Evolutionary conservation across 2,329 filamentous ascomycete genomes (phyloP), one percentile per base, ranked within the genome.

Genomic region (Cladosporium sp.): DNA sequence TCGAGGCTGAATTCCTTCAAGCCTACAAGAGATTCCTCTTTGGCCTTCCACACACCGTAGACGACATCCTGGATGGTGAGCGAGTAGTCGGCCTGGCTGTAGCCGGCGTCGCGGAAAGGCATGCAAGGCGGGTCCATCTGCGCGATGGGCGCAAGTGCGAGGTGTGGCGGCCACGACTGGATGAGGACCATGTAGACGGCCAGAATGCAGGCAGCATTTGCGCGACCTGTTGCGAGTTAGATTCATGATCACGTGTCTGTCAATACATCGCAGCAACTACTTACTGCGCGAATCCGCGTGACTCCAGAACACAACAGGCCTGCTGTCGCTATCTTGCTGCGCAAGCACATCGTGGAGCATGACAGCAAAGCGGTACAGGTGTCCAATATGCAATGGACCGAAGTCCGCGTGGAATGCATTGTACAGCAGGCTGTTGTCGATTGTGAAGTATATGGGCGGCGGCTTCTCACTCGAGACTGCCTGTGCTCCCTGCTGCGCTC

Each of bases 381-480:
- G 95, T 28, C 95, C 95, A 71, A 99, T 96, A 82, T 99, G 95
- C 66, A 99, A 84, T 74, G 95, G 95, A 73, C 95, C 95, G 78
- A 99, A 99, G 81, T 99, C 95, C 74, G 96, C 93, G 80, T 98
- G 93, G 80, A 99, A 99, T 34, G 94, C 93, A 79, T 99, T 99
- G 85, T 99, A 99, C 56, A 97, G 85, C 53, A 99, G 88, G 48
- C 85, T 90, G 60, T 70, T 69, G 76, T 99, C 95, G 71, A 98
- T 89, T 59, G 92, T 94, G 80, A 99, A 99, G 82, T 98, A 99
- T 76, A 91, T 93, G 0, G 95, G 95, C 64, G 89, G 80, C 62
- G 84, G 80, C n/a, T 83, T 79, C 21, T 65, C 66, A 5, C 39
- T 28, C 7, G 69, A 63, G 28, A 78, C 79, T 11, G 83, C 77